Conservation (phyloP, 345 rosid species). For the Brassica carinata region DNA sequence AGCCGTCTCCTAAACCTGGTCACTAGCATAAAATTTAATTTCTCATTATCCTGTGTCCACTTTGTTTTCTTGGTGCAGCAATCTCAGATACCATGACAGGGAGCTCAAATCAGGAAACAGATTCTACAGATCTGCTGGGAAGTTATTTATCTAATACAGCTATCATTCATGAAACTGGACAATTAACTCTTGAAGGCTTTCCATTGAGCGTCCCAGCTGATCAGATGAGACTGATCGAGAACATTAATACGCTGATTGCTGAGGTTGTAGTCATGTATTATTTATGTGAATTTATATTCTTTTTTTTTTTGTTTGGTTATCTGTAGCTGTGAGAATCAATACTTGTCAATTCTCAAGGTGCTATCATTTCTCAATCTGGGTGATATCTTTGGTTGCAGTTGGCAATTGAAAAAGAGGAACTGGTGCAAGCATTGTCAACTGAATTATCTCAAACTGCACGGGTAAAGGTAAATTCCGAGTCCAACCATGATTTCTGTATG, state of each 20-base stretch:
- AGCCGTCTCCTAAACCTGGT: neutral
- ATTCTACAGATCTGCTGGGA: slow-evolving; percentile 40
- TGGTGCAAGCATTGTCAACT: slow-evolving; percentile 71
- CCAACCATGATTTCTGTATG: neutral
- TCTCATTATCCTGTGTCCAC: neutral
- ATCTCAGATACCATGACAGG: slow-evolving; percentile 44
- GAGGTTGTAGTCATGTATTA: slow-evolving; percentile 56
- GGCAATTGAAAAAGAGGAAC: slow-evolving; percentile 84
- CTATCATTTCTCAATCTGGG: slow-evolving; percentile 14
- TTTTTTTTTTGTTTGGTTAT: neutral
- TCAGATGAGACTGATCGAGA: slow-evolving; percentile 74
- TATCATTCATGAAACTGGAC: slow-evolving; percentile 49
- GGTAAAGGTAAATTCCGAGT: slow-evolving; percentile 58
- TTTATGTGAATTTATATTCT: neutral
- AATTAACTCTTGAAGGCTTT: slow-evolving; percentile 51
- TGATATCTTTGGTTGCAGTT: slow-evolving; percentile 55
- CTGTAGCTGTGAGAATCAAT: slow-evolving; percentile 5
- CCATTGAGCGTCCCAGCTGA: slow-evolving; percentile 74
- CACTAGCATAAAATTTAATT: neutral
- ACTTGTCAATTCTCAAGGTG: neutral
- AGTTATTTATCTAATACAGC: slow-evolving; percentile 46
- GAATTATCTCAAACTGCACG: slow-evolving; percentile 70
- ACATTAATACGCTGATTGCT: slow-evolving; percentile 65
- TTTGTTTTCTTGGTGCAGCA: slow-evolving; percentile 17
- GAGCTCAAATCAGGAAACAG: slow-evolving; percentile 47